Percentiles rank a stretch among this genome's conserved stretches.
phyloP scores from a whole-genome alignment of 139 green algal genomes.

The Chlorella vulgaris region DNA sequence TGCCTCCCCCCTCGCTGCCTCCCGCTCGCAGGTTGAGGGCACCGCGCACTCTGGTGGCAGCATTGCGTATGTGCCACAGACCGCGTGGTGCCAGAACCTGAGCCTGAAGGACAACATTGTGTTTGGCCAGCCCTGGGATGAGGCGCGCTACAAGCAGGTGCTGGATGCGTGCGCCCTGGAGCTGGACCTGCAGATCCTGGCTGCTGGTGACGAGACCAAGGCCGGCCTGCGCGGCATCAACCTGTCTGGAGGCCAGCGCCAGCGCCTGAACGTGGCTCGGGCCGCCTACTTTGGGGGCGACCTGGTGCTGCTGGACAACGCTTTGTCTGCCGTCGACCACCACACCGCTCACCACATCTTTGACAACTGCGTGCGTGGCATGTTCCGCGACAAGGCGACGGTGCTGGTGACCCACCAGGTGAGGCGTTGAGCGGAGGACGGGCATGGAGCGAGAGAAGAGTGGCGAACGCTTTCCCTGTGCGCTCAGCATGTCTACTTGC shows the following conservation, averaged over 20 bases:
- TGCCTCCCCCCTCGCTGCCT: neutral
- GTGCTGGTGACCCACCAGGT: slow-evolving; percentile 87
- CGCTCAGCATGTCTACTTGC: too few relatives aligned
- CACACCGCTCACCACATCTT: slow-evolving; percentile 80
- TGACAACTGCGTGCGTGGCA: slow-evolving; percentile 63
- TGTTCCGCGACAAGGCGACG: slow-evolving; percentile 63
- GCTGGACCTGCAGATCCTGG: slow-evolving; percentile 73
- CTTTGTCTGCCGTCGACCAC: slow-evolving; percentile 89
- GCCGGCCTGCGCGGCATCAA: slow-evolving; percentile 89
- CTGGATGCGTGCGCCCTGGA: slow-evolving; percentile 58
- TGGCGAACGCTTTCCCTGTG: too few relatives aligned
- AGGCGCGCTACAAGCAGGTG: slow-evolving; percentile 49
- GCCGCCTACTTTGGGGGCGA: slow-evolving; percentile 81
- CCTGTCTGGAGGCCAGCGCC: slow-evolving; percentile 89
- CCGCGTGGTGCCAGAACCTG: slow-evolving; percentile 88
- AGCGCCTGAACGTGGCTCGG: slow-evolving; percentile 85
- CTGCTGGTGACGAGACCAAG: slow-evolving; percentile 81
- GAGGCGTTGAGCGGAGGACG: neutral
- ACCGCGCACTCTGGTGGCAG: slow-evolving; percentile 48
- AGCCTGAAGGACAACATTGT: slow-evolving; percentile 81
- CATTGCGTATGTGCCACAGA: slow-evolving; percentile 83
- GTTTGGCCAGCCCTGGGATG: slow-evolving; percentile 69
- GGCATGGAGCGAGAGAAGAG: neutral
- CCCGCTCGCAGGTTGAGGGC: slow-evolving; percentile 41
- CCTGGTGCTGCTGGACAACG: slow-evolving; percentile 90